phyloP scores from a whole-genome alignment of 2,329 filamentous ascomycete species.

The Onygena corvina region DNA sequence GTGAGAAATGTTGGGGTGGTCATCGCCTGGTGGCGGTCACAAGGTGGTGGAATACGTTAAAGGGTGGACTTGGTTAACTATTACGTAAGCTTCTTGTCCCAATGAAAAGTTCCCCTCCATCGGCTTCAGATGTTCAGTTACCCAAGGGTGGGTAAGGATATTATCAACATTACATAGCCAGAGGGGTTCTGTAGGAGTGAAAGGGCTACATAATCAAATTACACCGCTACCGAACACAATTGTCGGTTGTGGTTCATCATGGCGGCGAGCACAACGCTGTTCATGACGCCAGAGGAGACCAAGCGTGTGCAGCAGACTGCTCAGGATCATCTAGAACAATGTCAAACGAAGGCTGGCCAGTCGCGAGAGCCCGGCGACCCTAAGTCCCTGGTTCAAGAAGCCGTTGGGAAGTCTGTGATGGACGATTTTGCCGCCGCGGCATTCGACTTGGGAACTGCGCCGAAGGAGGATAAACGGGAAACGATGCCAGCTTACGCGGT shows the following conservation, averaged over 20 bases:
- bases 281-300: not conserved
- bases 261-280: not conserved
- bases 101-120: no score
- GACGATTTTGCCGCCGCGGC: conserved; percentile 2
- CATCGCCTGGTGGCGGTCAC: no score
- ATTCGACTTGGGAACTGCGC: not conserved
- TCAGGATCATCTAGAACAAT: not conserved
- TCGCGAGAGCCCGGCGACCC: not conserved
- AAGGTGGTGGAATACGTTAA: no score
- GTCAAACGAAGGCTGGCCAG: not conserved
- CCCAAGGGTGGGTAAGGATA: no score
- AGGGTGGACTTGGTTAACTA: no score
- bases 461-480: not conserved
- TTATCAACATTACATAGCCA: no score
- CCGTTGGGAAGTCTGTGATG: conserved; percentile 3
- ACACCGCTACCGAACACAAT: not conserved
- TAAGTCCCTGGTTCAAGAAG: not conserved
- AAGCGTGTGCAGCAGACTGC: not conserved
- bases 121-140: no score
- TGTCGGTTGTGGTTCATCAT: not conserved
- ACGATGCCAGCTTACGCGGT: not conserved
- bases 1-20: no score
- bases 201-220: no score
- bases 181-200: no score
- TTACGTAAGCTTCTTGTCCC: no score